These are phyloP conservation scores for Rhodosporidiobolus sp. DNA, from an alignment of 768 basidiomycete species.

Conservation along the genomic window DNA sequence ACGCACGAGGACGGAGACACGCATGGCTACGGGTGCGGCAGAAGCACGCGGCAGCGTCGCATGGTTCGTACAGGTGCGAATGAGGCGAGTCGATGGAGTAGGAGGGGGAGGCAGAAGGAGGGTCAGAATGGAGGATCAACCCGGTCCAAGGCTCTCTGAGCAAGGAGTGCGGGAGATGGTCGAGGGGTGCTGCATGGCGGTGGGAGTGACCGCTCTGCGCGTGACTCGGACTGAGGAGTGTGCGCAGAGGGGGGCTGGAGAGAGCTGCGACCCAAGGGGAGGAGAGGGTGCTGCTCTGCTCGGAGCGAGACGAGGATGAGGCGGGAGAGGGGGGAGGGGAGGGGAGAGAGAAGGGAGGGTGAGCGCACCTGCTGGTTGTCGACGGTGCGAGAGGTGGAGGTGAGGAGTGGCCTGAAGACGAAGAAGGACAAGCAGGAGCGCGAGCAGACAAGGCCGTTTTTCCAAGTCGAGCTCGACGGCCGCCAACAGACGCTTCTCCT, in stretches of 20 bases:
- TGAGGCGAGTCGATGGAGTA: background rate
- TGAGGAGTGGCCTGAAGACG: background rate
- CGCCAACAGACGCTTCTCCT: background rate
- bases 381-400: background rate
- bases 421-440: background rate
- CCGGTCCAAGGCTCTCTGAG: conserved; percentile 22
- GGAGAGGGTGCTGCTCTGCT: background rate
- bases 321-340: background rate
- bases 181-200: background rate
- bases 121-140: background rate
- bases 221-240: conserved; percentile 11
- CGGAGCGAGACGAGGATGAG: background rate
- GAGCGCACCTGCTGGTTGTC: conserved; percentile 17
- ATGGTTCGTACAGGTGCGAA: background rate
- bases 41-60: background rate
- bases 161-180: conserved; percentile 18
- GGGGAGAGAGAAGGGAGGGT: background rate
- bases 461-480: background rate
- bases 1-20: conserved; percentile 40
- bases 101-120: background rate
- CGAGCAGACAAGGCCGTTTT: background rate
- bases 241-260: conserved; percentile 1
- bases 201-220: conserved; percentile 24
- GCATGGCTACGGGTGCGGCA: conserved; percentile 30
- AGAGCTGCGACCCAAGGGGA: background rate